Conservation (phyloP, 164 flowering plant species). For the Buxus sempervirens region DNA sequence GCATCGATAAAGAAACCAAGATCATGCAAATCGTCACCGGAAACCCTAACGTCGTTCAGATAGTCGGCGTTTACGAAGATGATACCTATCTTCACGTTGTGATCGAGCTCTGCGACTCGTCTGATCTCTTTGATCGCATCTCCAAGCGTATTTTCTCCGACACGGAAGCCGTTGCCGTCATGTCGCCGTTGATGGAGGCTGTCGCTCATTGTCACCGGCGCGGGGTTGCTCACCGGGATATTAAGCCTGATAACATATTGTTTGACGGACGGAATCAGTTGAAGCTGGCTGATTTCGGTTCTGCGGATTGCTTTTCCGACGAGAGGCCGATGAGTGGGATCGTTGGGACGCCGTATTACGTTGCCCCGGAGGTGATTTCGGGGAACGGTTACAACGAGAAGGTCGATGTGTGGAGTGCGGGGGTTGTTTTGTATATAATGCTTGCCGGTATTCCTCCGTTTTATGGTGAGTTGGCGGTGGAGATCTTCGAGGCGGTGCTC, state of each 20-base stretch:
- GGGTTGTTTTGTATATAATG: slow-evolving; percentile 76
- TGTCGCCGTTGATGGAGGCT: slow-evolving; percentile 39
- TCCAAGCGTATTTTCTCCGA: slow-evolving; percentile 29
- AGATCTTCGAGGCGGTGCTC: slow-evolving; percentile 64
- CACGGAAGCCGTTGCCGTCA: slow-evolving; percentile 27
- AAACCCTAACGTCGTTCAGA: slow-evolving; percentile 39
- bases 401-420: slow-evolving; percentile 82
- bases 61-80: slow-evolving; percentile 43
- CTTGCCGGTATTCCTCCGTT: slow-evolving; percentile 74
- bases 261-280: slow-evolving; percentile 36
- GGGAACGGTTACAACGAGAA: slow-evolving; percentile 71
- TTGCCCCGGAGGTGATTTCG: slow-evolving; percentile 77
- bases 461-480: slow-evolving; percentile 56
- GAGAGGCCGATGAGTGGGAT: slow-evolving; percentile 39
- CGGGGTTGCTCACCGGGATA: slow-evolving; percentile 62
- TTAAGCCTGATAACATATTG: slow-evolving; percentile 72
- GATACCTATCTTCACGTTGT: slow-evolving; percentile 39
- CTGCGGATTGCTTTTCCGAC: slow-evolving; percentile 52
- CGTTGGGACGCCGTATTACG: slow-evolving; percentile 87
- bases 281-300: slow-evolving; percentile 72
- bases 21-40: slow-evolving; percentile 40
- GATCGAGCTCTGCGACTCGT: slow-evolving; percentile 44
- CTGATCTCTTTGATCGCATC: slow-evolving; percentile 41
- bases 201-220: slow-evolving; percentile 49
- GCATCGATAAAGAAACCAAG: slow-evolving; percentile 65